Base-by-base conservation (phyloP, 2,329 filamentous ascomycete species). In the Clonostachys chloroleuca region DNA sequence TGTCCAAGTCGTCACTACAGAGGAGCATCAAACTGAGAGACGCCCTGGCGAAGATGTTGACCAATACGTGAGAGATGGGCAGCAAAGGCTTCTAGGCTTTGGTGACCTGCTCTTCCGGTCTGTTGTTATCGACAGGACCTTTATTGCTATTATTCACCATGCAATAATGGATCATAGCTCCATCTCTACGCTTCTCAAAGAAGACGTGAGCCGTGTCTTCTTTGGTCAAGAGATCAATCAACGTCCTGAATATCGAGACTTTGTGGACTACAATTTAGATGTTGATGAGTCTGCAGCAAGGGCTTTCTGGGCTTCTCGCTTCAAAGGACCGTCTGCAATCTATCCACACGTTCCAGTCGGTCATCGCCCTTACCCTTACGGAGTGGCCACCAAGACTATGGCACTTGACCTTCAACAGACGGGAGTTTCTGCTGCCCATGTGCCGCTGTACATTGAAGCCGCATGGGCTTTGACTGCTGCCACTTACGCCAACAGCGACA, bases 301-400 rank as follows among this genome's bases (percentile, higher is more conserved):
- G 44, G 8, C n/a, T 12, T 46, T 46, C 36, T 46, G 44, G 44
- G 37, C 35, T 33, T 46, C 44, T 12, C 44, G 37, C 20, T 46
- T 46, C 37, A 40, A 24, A 20, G 44, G 44, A 9, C 6, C 8
- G 13, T 18, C 44, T 2, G 37, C 44, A 13, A 41, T 42, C 34
- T 46, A 40, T 34, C 44, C 44, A 4, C n/a, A 12, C n/a, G 24
- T 43, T 14, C 24, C 33, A 13, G 14, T 16, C 10, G 42, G 42
- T 9, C 42, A 43, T 34, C 6, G n/a, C 20, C 30, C 42, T 9
- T 12, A 34, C 12, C 24, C 24, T 3, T 34, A 6, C 17, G 14
- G 13, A 24, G 34, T 16, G 18, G 14, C 34, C 4, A 12, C 42
- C 17, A 24, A 33, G 20, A 79, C 79, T 45, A 78, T 62, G 2